phyloP scores from a whole-genome alignment of 192 early-diverging fungal genomes.

The Diversispora epigaea region DNA sequence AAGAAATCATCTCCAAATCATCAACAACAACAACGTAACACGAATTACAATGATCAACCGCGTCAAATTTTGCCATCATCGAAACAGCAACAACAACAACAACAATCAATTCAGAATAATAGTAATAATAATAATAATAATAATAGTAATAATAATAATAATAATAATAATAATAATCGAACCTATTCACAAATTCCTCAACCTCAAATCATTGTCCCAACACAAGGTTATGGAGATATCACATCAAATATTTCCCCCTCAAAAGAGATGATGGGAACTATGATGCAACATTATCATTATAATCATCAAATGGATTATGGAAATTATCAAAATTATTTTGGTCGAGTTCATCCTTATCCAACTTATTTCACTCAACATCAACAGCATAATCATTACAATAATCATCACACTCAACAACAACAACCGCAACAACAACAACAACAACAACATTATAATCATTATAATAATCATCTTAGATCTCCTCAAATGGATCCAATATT shows the following conservation, averaged over 20 bases:
- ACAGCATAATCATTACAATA: not conserved
- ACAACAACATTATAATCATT: no score
- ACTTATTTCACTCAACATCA: not conserved
- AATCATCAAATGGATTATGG: not conserved
- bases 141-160: no score
- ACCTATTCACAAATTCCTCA: not conserved
- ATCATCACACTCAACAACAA: constrained; percentile 12
- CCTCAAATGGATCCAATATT: not conserved
- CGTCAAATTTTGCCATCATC: constrained; percentile 22
- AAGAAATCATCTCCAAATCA: constrained; percentile 9
- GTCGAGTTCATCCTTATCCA: not conserved
- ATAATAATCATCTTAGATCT: not conserved
- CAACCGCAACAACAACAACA: not conserved
- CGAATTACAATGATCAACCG: not conserved
- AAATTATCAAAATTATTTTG: constrained; percentile 13
- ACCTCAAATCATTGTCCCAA: constrained; percentile 21
- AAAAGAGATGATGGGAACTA: not conserved
- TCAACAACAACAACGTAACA: not conserved
- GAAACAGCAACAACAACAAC: not conserved
- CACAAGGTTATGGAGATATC: constrained; percentile 12
- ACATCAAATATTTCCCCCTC: not conserved
- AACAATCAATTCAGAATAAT: not conserved
- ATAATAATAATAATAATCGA: no score
- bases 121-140: no score
- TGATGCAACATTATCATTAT: not conserved